phyloP scores from a whole-genome alignment of 202 grass and related monocot genomes.

The Schoenoplectus triqueter region DNA sequence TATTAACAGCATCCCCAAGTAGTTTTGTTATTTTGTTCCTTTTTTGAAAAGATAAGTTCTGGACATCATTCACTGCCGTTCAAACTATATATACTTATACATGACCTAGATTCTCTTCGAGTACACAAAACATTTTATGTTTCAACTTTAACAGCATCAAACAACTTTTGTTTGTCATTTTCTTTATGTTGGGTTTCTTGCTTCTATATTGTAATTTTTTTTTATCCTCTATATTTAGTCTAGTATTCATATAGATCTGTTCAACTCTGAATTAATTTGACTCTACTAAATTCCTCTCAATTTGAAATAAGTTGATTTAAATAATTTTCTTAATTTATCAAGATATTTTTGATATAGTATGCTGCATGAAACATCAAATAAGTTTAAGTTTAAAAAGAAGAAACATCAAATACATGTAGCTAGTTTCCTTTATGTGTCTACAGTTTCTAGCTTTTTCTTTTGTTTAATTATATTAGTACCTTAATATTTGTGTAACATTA shows the following conservation, averaged over 20 bases:
- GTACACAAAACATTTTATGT: conserved; percentile 18
- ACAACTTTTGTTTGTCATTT: conserved; percentile 30
- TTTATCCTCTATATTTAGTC: neutral
- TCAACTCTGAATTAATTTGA: neutral
- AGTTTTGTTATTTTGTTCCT: neutral
- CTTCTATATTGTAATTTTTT: neutral
- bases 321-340: neutral
- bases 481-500: neutral
- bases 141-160: conserved; percentile 9
- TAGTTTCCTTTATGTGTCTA: neutral
- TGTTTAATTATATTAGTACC: neutral
- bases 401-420: no score
- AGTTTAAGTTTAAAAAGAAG: no score
- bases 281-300: neutral
- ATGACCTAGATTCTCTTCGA: neutral
- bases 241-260: neutral
- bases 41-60: neutral
- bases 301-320: neutral
- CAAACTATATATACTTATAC: neutral
- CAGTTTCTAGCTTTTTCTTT: neutral
- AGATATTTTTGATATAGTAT: neutral
- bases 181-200: neutral
- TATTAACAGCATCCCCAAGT: neutral
- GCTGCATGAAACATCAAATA: neutral
- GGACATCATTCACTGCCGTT: neutral